Percentiles rank a stretch among this genome's conserved stretches.
Conservation (phyloP, 2,329 filamentous ascomycete species). For the Pezicula rhizophila region DNA sequence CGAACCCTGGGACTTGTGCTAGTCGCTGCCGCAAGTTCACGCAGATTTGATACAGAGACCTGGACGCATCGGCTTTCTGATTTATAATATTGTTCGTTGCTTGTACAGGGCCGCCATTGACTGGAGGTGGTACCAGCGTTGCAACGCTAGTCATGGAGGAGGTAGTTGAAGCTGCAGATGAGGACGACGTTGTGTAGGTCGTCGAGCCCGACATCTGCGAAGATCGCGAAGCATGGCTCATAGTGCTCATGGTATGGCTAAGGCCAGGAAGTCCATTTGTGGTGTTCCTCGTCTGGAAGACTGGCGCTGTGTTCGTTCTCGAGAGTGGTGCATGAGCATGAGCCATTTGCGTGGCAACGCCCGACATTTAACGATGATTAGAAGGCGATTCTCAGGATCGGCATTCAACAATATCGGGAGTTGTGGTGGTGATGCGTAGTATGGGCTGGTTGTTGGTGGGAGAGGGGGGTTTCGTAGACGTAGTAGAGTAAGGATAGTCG, state of each 20-base stretch:
- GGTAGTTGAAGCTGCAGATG: slow-evolving; percentile 22
- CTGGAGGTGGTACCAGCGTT: slow-evolving; percentile 30
- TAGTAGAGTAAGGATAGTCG: too few species aligned
- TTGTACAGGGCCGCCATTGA: slow-evolving; percentile 56
- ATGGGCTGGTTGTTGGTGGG: too few species aligned
- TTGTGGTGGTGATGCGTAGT: too few species aligned
- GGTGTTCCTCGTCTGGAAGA: slow-evolving; percentile 18
- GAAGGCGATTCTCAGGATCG: slow-evolving; percentile 4
- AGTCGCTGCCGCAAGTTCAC: slow-evolving; percentile 77
- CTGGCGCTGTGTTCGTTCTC: slow-evolving; percentile 26
- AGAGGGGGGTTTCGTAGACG: too few species aligned
- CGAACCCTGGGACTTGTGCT: slow-evolving; percentile 77
- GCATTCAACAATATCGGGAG: slow-evolving; percentile 10
- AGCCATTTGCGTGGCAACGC: slow-evolving; percentile 24
- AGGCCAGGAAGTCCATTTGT: slow-evolving; percentile 16
- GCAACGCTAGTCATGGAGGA: slow-evolving; percentile 25
- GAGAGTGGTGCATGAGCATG: slow-evolving; percentile 25
- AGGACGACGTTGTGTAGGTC: slow-evolving; percentile 36
- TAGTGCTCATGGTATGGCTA: slow-evolving; percentile 26
- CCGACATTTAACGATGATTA: slow-evolving; percentile 24
- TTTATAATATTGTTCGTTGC: slow-evolving; percentile 95
- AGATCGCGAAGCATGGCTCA: slow-evolving; percentile 38
- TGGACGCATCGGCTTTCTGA: slow-evolving; percentile 84
- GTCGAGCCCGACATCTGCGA: slow-evolving; percentile 60
- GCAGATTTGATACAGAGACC: slow-evolving; percentile 93